Percentiles rank a stretch among this genome's conserved stretches.
Evolutionary conservation across 75 land plant genomes (phyloP).

Genomic region (Sequoiadendron giganteum): DNA sequence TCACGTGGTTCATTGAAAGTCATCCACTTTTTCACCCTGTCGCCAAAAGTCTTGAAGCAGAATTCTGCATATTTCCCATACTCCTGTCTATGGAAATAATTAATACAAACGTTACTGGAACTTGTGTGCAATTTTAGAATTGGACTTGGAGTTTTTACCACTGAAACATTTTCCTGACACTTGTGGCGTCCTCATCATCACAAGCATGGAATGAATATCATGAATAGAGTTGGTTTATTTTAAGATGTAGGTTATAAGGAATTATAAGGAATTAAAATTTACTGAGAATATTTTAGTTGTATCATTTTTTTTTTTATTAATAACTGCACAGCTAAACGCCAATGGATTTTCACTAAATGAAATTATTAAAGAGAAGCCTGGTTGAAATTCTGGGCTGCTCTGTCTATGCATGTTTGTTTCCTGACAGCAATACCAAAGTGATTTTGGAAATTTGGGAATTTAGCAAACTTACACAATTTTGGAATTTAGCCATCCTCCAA

Average conservation of each 20-base stretch:
- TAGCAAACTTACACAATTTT: slow-evolving; percentile 28
- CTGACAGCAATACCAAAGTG: not conserved
- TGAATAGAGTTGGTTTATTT: not conserved
- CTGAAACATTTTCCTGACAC: not conserved
- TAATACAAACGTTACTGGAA: not conserved
- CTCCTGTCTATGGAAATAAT: slow-evolving; percentile 32
- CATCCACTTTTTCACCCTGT: slow-evolving; percentile 63
- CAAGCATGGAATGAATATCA: not conserved
- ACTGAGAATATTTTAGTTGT: not conserved
- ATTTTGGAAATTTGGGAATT: not conserved
- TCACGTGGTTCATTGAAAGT: slow-evolving; percentile 54
- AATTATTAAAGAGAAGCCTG: not conserved
- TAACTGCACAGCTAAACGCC: not conserved
- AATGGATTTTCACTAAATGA: not conserved
- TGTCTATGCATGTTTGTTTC: not conserved
- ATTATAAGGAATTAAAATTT: not conserved
- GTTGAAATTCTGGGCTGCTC: not conserved
- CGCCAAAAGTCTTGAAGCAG: slow-evolving; percentile 60
- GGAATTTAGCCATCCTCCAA: slow-evolving; percentile 26
- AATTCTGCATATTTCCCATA: slow-evolving; percentile 48
- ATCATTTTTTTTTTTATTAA: not conserved
- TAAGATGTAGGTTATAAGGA: not conserved
- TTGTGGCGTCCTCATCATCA: not conserved
- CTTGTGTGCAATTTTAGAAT: not conserved
- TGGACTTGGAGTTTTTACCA: not conserved